Percentiles rank a stretch among this genome's conserved stretches.
Conservation (phyloP, 164 flowering plant species). For the Vitis amurensis region DNA sequence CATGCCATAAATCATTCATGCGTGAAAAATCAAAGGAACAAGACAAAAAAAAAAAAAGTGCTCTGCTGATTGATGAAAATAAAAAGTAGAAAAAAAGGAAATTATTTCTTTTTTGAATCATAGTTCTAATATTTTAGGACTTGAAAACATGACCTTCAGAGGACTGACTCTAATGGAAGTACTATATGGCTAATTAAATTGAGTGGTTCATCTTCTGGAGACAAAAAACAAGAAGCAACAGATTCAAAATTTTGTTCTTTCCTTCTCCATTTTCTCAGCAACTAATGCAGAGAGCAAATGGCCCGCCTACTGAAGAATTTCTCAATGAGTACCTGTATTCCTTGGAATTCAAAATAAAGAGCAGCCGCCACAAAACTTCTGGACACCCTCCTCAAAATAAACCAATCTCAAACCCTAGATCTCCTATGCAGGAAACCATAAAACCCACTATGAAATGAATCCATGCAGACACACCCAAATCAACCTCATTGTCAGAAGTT, state of each 20-base stretch:
- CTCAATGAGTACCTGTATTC: slow-evolving; percentile 18
- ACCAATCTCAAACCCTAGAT: slow-evolving; percentile 16
- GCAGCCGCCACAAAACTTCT: slow-evolving; percentile 4
- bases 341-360: slow-evolving; percentile 1
- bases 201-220: not conserved
- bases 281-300: not conserved
- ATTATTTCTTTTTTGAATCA: not conserved
- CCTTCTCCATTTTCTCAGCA: too few species aligned
- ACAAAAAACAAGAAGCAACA: not conserved
- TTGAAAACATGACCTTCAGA: not conserved
- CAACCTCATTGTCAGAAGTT: slow-evolving; percentile 23
- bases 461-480: slow-evolving; percentile 8
- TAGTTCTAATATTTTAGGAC: slow-evolving; percentile 1
- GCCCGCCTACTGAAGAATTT: not conserved
- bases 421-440: slow-evolving; percentile 18
- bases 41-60: not conserved
- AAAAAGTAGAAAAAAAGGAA: not conserved
- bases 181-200: not conserved
- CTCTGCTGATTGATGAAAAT: not conserved
- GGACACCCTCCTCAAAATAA: slow-evolving; percentile 5
- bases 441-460: slow-evolving; percentile 16
- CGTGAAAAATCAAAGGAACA: not conserved
- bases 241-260: not conserved
- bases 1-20: not conserved
- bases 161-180: too few species aligned